phyloP scores from a whole-genome alignment of 108 stramenopile species.

The Nitzschia sp. region DNA sequence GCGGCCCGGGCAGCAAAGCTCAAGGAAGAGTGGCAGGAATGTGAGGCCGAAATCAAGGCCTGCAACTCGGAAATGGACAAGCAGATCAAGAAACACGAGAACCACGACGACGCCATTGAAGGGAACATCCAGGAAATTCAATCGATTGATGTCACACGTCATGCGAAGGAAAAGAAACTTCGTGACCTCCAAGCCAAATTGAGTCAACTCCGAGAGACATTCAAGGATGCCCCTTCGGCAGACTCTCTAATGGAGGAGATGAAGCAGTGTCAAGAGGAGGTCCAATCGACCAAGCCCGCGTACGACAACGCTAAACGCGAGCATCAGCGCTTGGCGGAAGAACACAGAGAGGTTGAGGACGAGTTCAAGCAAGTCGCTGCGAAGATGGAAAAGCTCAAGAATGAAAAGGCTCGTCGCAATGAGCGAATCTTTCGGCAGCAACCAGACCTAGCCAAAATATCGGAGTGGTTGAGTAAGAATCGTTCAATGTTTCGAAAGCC shows the following conservation, averaged over 20 bases:
- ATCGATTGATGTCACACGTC: constrained; percentile 47
- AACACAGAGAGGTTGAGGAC: constrained; percentile 19
- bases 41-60: constrained; percentile 43
- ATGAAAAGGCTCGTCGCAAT: constrained; percentile 60
- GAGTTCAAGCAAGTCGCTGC: constrained; percentile 20
- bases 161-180: constrained; percentile 41
- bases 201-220: constrained; percentile 27
- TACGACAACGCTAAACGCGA: constrained; percentile 40
- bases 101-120: constrained; percentile 63
- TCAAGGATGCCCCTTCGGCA: constrained; percentile 45
- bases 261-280: constrained; percentile 28
- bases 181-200: constrained; percentile 42
- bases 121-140: constrained; percentile 38
- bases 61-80: constrained; percentile 53
- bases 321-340: not conserved
- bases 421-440: constrained; percentile 42
- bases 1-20: constrained; percentile 30
- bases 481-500: constrained; percentile 67
- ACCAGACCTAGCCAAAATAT: constrained; percentile 45
- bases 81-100: constrained; percentile 50
- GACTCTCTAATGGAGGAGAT: constrained; percentile 42
- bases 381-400: constrained; percentile 48
- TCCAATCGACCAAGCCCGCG: constrained; percentile 16
- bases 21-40: constrained; percentile 20
- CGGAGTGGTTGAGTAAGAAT: constrained; percentile 64